Base-by-base conservation (phyloP, 2,329 filamentous ascomycete species). In the Xylaria multiplex region DNA sequence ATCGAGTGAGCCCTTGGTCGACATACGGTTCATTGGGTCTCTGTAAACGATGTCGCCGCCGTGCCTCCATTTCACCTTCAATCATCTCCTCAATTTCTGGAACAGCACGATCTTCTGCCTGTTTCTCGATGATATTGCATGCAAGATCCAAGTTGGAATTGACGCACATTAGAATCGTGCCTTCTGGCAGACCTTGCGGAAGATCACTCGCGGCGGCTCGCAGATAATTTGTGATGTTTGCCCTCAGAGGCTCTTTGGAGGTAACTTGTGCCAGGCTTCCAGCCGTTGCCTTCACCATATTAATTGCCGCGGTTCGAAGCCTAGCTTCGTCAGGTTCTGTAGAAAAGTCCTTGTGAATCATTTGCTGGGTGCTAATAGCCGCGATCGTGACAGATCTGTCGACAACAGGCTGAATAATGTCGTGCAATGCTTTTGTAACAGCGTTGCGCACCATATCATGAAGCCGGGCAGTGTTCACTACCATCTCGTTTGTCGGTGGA, bases 351-450 rank as follows among this genome's bases (percentile, higher is more conserved):
- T 99, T 99, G 72, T 92, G 90, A 48, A 99, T 92, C 80, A 99
- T 92, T 78, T 98, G 93, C 67, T 93, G 91, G 0, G 96, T 97
- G 2, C 95, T 97, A 66, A 99, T 98, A 1, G 95, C 95, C 52
- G 96, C 96, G 77, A 99, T 99, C 0, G 96, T 98, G 45, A 99
- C 95, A 2, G 96, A 99, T 61, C 96, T 88, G 78, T 99, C 96
- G 14, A 99, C 96, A 1, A 99, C 96, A 27, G 96, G 96, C 59
- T 95, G 93, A 67, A 99, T 98, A 62, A 99, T 99, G 75, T 99
- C 96, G 66, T 93, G 91, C 48, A 99, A 90, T 37, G 96, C 95
- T 66, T 93, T 91, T 53, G 93, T 93, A 60, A 97, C 91, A 43
- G 96, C 94, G 53, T 86, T 90, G 70, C 92, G 88, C 62, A 98